phyloP scores from a whole-genome alignment of 2,329 filamentous ascomycete species.

The Botrytis aclada region DNA sequence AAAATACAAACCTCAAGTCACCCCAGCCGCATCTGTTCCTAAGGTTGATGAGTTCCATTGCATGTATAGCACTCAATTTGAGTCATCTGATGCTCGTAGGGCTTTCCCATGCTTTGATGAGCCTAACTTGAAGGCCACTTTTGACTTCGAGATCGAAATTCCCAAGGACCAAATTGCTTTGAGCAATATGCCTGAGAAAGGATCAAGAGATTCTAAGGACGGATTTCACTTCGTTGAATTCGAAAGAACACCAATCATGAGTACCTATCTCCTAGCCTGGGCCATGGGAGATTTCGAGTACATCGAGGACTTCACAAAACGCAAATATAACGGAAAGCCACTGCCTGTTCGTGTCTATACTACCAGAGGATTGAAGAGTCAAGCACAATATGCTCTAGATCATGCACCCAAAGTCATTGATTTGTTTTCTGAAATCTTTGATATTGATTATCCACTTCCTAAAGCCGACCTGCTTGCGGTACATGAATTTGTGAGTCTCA shows the following conservation, averaged over 20 bases:
- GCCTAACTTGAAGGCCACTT: slow-evolving; percentile 93
- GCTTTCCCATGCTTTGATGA: slow-evolving; percentile 99
- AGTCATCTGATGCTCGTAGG: slow-evolving; percentile 89
- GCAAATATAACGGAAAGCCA: slow-evolving; percentile 85
- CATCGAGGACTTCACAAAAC: slow-evolving; percentile 84
- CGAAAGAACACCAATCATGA: slow-evolving; percentile 80
- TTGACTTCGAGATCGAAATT: slow-evolving; percentile 89
- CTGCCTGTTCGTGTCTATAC: slow-evolving; percentile 95
- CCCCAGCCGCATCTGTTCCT: slow-evolving; percentile 73
- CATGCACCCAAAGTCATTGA: slow-evolving; percentile 93
- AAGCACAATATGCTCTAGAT: slow-evolving; percentile 84
- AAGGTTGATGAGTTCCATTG: slow-evolving; percentile 64
- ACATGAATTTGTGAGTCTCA: slow-evolving; percentile 73
- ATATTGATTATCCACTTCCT: slow-evolving; percentile 87
- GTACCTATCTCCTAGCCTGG: slow-evolving; percentile 88
- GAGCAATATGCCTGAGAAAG: slow-evolving; percentile 93
- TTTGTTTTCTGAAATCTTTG: slow-evolving; percentile 93
- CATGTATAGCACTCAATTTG: slow-evolving; percentile 96
- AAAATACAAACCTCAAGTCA: slow-evolving; percentile 80
- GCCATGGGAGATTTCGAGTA: slow-evolving; percentile 97
- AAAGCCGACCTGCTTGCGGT: slow-evolving; percentile 90
- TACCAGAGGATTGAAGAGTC: slow-evolving; percentile 87
- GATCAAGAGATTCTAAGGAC: slow-evolving; percentile 54
- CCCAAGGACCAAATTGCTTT: slow-evolving; percentile 84
- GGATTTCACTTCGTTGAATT: slow-evolving; percentile 76